phyloP scores from a whole-genome alignment of 1,284 basidiomycete genomes.

The Hemileccinum hortonii region DNA sequence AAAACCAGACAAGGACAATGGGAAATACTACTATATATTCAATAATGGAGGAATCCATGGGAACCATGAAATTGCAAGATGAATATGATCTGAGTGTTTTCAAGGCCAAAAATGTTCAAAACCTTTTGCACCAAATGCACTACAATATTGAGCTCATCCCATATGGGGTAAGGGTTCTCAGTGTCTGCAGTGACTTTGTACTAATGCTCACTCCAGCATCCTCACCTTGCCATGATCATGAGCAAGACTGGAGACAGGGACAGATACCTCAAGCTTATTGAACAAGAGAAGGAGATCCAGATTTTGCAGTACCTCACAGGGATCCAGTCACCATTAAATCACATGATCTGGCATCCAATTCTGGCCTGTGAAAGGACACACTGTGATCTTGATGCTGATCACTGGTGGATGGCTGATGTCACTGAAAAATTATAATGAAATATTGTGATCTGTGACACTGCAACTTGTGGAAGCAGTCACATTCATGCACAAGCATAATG shows the following conservation, averaged over 20 bases:
- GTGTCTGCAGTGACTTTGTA: too few species aligned
- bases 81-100: neutral
- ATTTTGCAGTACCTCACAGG: too few species aligned
- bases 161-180: neutral
- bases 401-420: neutral
- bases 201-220: neutral
- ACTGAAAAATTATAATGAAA: neutral
- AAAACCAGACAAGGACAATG: neutral
- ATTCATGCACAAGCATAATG: conserved; percentile 10
- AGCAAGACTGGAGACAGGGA: neutral
- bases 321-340: neutral
- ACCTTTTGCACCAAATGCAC: conserved; percentile 2
- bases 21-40: too few species aligned
- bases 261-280: conserved; percentile 4
- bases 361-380: conserved; percentile 2
- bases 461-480: conserved; percentile 10
- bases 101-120: conserved; percentile 5
- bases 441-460: conserved; percentile 4
- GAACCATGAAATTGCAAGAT: too few species aligned
- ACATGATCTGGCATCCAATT: conserved; percentile 1
- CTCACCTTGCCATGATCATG: neutral
- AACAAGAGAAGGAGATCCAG: neutral
- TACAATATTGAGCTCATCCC: conserved; percentile 8
- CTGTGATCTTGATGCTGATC: conserved; percentile 3
- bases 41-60: too few species aligned